A percentile compares a stretch with the other conserved stretches of the same genome.
These are phyloP conservation scores for Tricholoma flavovirens DNA, from an alignment of 768 basidiomycete genomes.

Conservation along the genomic window DNA sequence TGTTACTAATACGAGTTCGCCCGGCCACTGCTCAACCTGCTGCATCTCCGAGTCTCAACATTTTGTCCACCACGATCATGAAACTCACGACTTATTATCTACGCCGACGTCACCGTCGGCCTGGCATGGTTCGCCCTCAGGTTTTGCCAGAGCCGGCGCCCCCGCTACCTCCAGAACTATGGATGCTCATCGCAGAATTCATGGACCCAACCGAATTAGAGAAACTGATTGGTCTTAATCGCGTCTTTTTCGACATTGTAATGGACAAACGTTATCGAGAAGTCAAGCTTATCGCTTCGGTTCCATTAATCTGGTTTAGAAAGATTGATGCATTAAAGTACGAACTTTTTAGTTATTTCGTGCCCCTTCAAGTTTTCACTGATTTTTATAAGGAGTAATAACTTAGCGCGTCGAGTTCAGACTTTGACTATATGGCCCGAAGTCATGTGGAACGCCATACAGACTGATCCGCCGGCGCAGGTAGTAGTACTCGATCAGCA, in stretches of 20 bases:
- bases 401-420: constrained; percentile 17
- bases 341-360: constrained; percentile 5
- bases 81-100: background rate
- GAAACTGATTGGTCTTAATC: constrained; percentile 15
- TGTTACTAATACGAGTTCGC: no score
- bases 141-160: background rate
- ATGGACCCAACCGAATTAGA: constrained; percentile 11
- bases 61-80: no score
- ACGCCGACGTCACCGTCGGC: background rate
- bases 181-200: constrained; percentile 17
- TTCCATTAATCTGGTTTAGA: constrained; percentile 15
- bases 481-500: background rate
- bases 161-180: constrained; percentile 17
- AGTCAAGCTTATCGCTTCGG: constrained; percentile 19
- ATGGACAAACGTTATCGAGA: constrained; percentile 22
- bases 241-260: constrained; percentile 16
- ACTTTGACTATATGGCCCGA: constrained; percentile 22
- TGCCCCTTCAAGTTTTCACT: background rate
- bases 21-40: no score
- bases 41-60: no score
- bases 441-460: constrained; percentile 20
- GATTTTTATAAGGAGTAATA: constrained; percentile 8
- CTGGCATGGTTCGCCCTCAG: no score
- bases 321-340: constrained; percentile 19
- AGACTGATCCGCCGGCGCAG: background rate